phyloP scores from a whole-genome alignment of 2,329 filamentous ascomycete species.

The Bipolaris oryzae region DNA sequence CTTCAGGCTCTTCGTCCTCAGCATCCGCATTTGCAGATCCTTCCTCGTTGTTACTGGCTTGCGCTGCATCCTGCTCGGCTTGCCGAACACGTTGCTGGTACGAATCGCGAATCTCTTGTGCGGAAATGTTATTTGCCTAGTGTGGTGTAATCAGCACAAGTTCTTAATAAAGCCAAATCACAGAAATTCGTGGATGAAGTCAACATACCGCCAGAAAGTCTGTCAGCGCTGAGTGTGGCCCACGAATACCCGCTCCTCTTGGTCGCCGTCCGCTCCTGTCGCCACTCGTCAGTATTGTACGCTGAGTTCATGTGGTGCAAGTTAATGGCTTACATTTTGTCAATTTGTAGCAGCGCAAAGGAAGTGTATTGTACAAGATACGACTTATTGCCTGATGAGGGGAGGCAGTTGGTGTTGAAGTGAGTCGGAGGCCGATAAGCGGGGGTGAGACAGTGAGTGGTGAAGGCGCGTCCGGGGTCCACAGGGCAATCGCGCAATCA shows the following conservation, averaged over 20 bases:
- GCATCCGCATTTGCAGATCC: conserved; percentile 43
- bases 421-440: conserved; percentile 5
- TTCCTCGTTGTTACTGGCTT: conserved; percentile 46
- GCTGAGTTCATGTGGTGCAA: background rate
- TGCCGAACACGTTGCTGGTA: conserved; percentile 61
- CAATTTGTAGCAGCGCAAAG: background rate
- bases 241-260: conserved; percentile 57
- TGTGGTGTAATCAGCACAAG: background rate
- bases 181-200: background rate
- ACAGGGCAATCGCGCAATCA: conserved; percentile 29
- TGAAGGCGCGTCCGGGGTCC: conserved; percentile 22
- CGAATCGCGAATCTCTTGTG: conserved; percentile 65
- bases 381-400: background rate
- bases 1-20: conserved; percentile 42
- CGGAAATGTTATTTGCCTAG: conserved; percentile 75
- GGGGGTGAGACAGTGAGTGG: conserved; percentile 13
- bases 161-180: background rate
- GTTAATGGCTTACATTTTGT: conserved; percentile 23
- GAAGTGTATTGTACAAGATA: background rate
- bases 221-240: conserved; percentile 70
- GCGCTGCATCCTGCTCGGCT: conserved; percentile 50
- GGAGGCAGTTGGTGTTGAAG: background rate
- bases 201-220: conserved; percentile 67
- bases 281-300: conserved; percentile 29
- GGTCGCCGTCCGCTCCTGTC: conserved; percentile 41